A percentile compares a stretch with the other conserved stretches of the same genome.
Conservation (phyloP, 768 basidiomycete genomes). For the Mycena kentingensis region DNA sequence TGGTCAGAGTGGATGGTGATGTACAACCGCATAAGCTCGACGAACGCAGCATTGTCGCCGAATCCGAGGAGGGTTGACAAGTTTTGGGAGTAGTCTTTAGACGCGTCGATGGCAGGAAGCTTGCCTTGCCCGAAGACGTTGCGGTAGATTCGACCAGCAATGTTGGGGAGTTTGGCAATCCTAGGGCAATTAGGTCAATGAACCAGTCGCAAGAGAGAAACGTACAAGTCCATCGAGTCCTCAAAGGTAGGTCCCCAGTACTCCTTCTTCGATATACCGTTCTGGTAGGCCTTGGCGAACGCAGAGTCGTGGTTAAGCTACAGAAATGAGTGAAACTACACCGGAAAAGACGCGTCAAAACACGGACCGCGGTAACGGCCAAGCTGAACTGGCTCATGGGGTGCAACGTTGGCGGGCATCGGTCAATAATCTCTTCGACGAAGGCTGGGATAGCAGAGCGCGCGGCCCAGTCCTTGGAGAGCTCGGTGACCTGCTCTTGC, state of each 20-base stretch:
- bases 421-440: conserved; percentile 94
- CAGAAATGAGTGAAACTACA: conserved; percentile 9
- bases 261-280: conserved; percentile 91
- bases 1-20: conserved; percentile 99
- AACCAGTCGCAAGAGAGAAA: conserved; percentile 6
- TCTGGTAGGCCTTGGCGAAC: conserved; percentile 92
- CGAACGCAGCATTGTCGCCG: conserved; percentile 82
- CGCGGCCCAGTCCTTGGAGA: conserved; percentile 94
- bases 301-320: conserved; percentile 94
- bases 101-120: conserved; percentile 77
- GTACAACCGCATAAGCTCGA: conserved; percentile 94
- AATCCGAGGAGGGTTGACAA: conserved; percentile 90
- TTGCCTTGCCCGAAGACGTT: conserved; percentile 90
- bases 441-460: conserved; percentile 89
- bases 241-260: conserved; percentile 97
- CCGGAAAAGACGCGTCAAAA: conserved; percentile 2
- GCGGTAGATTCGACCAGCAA: conserved; percentile 90
- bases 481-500: conserved; percentile 79
- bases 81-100: conserved; percentile 89
- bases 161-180: conserved; percentile 95
- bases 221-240: conserved; percentile 83
- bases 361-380: conserved; percentile 86
- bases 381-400: conserved; percentile 99
- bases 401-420: conserved; percentile 91
- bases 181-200: conserved; percentile 38